A percentile compares a stretch with the other conserved stretches of the same genome.
Conservation (phyloP, 2,329 filamentous ascomycete species). For the Pseudogymnoascus sp. region DNA sequence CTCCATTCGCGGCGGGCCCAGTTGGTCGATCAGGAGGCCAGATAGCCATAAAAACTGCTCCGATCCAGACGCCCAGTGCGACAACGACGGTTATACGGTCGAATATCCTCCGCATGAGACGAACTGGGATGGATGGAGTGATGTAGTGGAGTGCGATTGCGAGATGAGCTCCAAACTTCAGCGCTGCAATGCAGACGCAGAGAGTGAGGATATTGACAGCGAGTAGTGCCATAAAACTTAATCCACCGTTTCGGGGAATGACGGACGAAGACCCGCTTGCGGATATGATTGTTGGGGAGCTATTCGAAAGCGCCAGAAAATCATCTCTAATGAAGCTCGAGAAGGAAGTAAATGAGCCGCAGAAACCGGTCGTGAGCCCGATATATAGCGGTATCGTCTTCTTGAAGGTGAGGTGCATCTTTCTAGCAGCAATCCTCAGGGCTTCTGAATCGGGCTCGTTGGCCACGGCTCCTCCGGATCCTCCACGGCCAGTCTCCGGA, state of each 20-base stretch:
- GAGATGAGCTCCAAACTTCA: slow-evolving; percentile 69
- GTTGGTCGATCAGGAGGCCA: slow-evolving; percentile 57
- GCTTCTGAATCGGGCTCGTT: slow-evolving; percentile 13
- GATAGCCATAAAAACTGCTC: slow-evolving; percentile 63
- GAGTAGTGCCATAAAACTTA: slow-evolving; percentile 75
- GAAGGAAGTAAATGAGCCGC: slow-evolving; percentile 85
- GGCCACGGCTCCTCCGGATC: slow-evolving; percentile 12
- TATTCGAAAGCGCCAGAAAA: slow-evolving; percentile 74
- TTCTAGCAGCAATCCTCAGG: slow-evolving; percentile 38
- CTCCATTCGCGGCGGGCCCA: slow-evolving; percentile 6
- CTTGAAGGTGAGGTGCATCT: slow-evolving; percentile 59
- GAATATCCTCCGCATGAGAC: slow-evolving; percentile 50
- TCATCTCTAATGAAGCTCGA: slow-evolving; percentile 76
- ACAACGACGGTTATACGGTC: slow-evolving; percentile 60
- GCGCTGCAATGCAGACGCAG: slow-evolving; percentile 60
- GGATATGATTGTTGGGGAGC: slow-evolving; percentile 43
- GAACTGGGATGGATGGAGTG: slow-evolving; percentile 55
- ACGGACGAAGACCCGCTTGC: slow-evolving; percentile 24
- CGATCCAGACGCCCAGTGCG: slow-evolving; percentile 71
- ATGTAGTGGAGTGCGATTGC: slow-evolving; percentile 54
- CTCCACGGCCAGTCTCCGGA: slow-evolving; percentile 11
- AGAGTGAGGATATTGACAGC: slow-evolving; percentile 70
- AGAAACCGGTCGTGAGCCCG: slow-evolving; percentile 79
- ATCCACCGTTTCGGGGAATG: slow-evolving; percentile 58
- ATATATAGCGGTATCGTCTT: slow-evolving; percentile 87